Base-by-base conservation (phyloP, 1,139 yeast genomes). In the Hansenula lynferdii region DNA sequence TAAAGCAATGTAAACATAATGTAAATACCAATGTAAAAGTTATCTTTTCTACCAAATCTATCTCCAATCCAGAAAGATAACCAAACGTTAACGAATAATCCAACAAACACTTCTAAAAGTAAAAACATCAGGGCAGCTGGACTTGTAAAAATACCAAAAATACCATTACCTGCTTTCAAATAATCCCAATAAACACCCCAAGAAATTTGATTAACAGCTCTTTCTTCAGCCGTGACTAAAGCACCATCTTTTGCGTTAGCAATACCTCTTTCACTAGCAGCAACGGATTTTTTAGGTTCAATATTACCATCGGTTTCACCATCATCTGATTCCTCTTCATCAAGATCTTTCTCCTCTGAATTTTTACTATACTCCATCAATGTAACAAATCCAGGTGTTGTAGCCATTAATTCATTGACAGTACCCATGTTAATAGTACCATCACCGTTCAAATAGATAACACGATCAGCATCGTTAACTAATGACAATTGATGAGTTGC, bases 401-500 rank as follows among this genome's bases (percentile, higher is more conserved):
- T 56, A 1, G 35, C 45, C 35, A 60, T 56, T 45, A 86, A 61
- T 42, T 75, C 70, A 28, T 62, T 49, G 18, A 53, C 53, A 1
- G 82, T 69, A 10, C 89, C 95, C 30, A 76, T 61, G 39, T 75
- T 75, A 28, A 77, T 57, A 3, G 71, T 53, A 3, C 89, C 90
- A 53, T 76, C 77, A 4, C 75, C 75, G 41, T 77, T 77, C 50
- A 85, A 57, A 48, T 79, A 86, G 15, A 85, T 63, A 26, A 86
- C 68, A 42, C 80, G 68, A 54, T 81, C 85, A 4, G 94, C 94
- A 35, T 68, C 60, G 17, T 72, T 72, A 42, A 85, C 70, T 48
- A 85, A 66, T 5, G 86, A 72, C 39, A 85, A 64, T 55, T 86
- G 95, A 60, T 85, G 96, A 0, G 96, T 87, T 1, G 94, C 95